A percentile compares a stretch with the other conserved stretches of the same genome.
Conservation (phyloP, 768 basidiomycete species). For the Leccinum longicurvipes region DNA sequence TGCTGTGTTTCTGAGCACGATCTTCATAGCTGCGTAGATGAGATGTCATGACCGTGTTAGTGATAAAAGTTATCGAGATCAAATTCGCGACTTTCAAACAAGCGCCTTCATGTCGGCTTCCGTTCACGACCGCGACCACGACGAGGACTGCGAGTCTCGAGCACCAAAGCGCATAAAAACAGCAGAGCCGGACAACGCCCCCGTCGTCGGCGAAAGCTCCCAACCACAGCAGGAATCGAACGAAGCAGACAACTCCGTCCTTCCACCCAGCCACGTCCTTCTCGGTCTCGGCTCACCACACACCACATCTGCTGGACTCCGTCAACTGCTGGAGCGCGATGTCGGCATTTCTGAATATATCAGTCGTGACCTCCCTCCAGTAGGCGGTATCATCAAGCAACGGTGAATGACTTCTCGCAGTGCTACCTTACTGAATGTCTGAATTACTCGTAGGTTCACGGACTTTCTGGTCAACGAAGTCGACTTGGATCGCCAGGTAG, state of each 20-base stretch:
- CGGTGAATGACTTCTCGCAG: constrained; percentile 48
- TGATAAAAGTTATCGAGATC: too few species aligned
- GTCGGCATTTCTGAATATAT: constrained; percentile 93
- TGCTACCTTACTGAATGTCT: background rate
- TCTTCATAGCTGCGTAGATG: constrained; percentile 56
- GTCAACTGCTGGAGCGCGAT: constrained; percentile 67
- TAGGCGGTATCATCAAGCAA: constrained; percentile 96
- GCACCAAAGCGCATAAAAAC: constrained; percentile 39
- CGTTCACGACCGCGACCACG: constrained; percentile 52
- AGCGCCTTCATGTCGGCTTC: constrained; percentile 26
- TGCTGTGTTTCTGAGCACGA: constrained; percentile 55
- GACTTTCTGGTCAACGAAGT: constrained; percentile 97
- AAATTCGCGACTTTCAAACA: background rate
- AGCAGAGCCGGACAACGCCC: constrained; percentile 18
- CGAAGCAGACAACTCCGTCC: constrained; percentile 27
- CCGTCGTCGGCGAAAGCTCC: constrained; percentile 1
- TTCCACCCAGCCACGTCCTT: constrained; percentile 75
- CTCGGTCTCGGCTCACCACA: constrained; percentile 56
- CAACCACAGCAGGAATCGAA: constrained; percentile 1
- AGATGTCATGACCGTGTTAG: constrained; percentile 21
- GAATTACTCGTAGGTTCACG: constrained; percentile 65
- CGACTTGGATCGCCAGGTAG: constrained; percentile 70
- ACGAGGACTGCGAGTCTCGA: constrained; percentile 40
- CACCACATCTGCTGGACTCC: constrained; percentile 48
- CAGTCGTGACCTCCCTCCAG: constrained; percentile 59